A percentile compares a stretch with the other conserved stretches of the same genome.
Evolutionary conservation across 805 yeast genomes (phyloP).

Genomic region (Ogataea philodendri): DNA sequence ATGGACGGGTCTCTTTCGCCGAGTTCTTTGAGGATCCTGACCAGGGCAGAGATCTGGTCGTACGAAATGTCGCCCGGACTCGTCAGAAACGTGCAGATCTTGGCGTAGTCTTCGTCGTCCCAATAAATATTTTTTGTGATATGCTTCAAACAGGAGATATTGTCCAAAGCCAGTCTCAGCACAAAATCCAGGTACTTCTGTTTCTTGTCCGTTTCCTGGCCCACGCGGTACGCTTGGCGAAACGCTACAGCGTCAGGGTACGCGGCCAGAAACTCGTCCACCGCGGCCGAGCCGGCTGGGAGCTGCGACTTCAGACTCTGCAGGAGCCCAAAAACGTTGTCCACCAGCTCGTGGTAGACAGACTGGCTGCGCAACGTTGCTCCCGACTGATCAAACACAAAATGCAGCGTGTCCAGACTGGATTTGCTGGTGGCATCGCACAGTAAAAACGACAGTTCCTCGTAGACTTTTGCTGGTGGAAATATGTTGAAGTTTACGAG

Average conservation of each 20-base stretch:
- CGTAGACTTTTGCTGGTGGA: slow-evolving; percentile 69
- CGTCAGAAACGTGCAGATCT: neutral
- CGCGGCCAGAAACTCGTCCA: too few species aligned
- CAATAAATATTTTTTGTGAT: neutral
- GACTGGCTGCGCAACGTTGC: neutral
- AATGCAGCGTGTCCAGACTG: too few species aligned
- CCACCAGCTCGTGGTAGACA: neutral
- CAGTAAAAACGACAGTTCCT: slow-evolving; percentile 63
- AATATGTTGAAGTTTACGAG: slow-evolving; percentile 72
- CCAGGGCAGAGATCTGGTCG: slow-evolving; percentile 51
- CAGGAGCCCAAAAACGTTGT: neutral
- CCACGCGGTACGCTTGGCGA: too few species aligned
- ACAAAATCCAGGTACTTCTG: neutral
- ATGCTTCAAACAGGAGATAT: neutral
- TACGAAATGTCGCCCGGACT: slow-evolving; percentile 50
- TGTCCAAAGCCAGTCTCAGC: slow-evolving; percentile 1
- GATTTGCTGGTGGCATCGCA: slow-evolving; percentile 48
- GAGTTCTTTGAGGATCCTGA: slow-evolving; percentile 43
- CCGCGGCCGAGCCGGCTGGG: too few species aligned
- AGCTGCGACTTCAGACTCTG: slow-evolving; percentile 1
- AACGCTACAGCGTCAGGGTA: too few species aligned
- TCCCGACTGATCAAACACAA: neutral
- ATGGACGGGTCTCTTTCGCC: slow-evolving; percentile 37
- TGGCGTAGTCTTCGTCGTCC: slow-evolving; percentile 1
- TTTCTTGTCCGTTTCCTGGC: slow-evolving; percentile 14